Evolutionary conservation across 371 early-diverging fungal species (phyloP).

Genomic region (Cokeromyces recurvatus): DNA sequence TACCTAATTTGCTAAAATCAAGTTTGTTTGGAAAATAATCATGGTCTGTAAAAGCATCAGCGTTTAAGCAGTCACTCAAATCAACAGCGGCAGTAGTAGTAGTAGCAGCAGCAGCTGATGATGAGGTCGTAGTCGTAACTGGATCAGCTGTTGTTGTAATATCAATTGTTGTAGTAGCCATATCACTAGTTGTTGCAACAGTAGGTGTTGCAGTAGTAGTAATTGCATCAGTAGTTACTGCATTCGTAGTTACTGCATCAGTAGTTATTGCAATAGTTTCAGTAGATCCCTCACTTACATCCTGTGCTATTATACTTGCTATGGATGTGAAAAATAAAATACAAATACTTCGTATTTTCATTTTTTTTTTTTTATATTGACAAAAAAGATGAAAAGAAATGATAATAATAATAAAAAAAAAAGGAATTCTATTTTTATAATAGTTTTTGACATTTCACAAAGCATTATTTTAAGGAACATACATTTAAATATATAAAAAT

Average conservation of each 20-base stretch:
- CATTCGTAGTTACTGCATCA: too few species aligned
- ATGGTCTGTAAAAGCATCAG: constrained; percentile 12
- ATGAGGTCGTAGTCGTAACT: not conserved
- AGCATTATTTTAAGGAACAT: too few species aligned
- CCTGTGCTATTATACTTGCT: not conserved
- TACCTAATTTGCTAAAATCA: constrained; percentile 9
- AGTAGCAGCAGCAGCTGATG: not conserved
- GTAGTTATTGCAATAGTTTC: constrained; percentile 1
- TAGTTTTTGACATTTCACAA: too few species aligned
- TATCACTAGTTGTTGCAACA: not conserved
- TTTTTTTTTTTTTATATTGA: too few species aligned
- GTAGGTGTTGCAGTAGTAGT: constrained; percentile 3
- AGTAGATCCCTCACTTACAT: not conserved
- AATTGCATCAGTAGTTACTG: not conserved
- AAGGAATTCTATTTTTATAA: too few species aligned
- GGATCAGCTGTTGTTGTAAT: constrained; percentile 5
- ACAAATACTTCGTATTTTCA: too few species aligned
- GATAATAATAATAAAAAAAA: too few species aligned
- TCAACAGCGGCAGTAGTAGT: too few species aligned
- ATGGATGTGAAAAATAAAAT: too few species aligned
- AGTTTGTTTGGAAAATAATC: constrained; percentile 19
- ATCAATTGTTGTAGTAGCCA: too few species aligned
- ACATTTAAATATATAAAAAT: too few species aligned
- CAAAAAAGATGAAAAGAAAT: too few species aligned
- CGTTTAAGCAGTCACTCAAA: constrained; percentile 13